These are phyloP conservation scores for Artemisia argyi DNA, from an alignment of 129 eudicot genomes.

Conservation along the genomic window DNA sequence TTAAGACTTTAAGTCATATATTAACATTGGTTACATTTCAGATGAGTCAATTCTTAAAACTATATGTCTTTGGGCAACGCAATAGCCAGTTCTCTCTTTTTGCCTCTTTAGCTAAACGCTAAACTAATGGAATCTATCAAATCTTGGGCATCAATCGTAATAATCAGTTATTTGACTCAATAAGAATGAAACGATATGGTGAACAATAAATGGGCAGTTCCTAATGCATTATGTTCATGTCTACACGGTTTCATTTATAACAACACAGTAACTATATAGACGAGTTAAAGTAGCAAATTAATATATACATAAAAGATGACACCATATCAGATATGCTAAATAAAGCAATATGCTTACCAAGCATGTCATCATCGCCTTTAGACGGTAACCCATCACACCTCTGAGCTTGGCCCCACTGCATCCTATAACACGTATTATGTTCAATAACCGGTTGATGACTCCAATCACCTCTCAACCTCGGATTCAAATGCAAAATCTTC, in stretches of 20 bases:
- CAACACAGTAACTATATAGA: neutral
- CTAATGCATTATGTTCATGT: neutral
- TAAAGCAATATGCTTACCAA: conserved; percentile 58
- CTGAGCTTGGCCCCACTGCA: conserved; percentile 97
- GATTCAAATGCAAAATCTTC: conserved; percentile 85
- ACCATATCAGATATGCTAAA: neutral
- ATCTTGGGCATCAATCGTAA: too few species aligned
- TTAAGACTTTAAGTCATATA: too few species aligned
- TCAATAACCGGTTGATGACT: conserved; percentile 87
- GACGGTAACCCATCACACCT: conserved; percentile 91
- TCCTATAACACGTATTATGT: conserved; percentile 93
- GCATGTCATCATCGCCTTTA: conserved; percentile 71
- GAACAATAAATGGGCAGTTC: conserved; percentile 1
- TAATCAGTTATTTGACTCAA: too few species aligned
- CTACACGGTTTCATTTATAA: conserved; percentile 8
- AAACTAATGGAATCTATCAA: too few species aligned
- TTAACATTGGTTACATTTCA: too few species aligned
- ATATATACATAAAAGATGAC: conserved; percentile 5
- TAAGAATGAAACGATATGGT: too few species aligned
- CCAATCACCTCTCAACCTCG: conserved; percentile 98
- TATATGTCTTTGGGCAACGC: too few species aligned
- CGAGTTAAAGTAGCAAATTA: conserved; percentile 6
- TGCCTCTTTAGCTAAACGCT: too few species aligned
- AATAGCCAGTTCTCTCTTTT: too few species aligned
- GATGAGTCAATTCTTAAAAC: too few species aligned